Conservation (phyloP, 2,329 filamentous ascomycete genomes). For the Escovopsis sp. region DNA sequence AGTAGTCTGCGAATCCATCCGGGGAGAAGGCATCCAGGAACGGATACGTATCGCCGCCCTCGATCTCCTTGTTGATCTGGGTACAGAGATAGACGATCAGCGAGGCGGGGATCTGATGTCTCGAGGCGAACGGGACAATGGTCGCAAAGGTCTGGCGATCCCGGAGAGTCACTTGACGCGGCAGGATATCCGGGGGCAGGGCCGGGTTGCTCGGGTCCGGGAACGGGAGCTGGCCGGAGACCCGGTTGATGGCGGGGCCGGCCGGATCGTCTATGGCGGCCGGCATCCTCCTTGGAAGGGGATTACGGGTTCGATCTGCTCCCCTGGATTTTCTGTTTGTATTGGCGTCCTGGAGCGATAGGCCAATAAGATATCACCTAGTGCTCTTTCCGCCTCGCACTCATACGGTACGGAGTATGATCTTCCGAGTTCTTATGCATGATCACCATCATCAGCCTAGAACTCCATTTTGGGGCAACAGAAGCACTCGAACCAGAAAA, state of each 20-base stretch:
- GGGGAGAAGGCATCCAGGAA: constrained; percentile 64
- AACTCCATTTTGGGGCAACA: too few species aligned
- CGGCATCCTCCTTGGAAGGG: constrained; percentile 39
- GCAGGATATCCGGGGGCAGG: constrained; percentile 53
- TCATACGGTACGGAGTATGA: not conserved
- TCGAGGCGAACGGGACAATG: constrained; percentile 67
- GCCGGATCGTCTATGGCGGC: constrained; percentile 67
- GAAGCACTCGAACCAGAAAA: too few species aligned
- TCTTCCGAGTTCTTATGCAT: not conserved
- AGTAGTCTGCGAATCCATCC: constrained; percentile 67
- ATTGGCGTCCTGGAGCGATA: too few species aligned
- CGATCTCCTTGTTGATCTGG: constrained; percentile 79
- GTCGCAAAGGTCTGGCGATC: constrained; percentile 76
- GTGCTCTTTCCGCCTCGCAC: not conserved
- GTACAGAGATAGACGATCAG: constrained; percentile 66
- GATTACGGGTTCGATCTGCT: not conserved
- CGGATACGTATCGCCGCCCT: constrained; percentile 82
- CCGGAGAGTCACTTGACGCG: constrained; percentile 66
- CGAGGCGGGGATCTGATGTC: constrained; percentile 58
- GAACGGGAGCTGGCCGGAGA: constrained; percentile 51
- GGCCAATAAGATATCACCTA: not conserved
- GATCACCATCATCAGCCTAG: too few species aligned
- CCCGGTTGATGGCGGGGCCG: constrained; percentile 53
- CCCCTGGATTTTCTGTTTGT: not conserved
- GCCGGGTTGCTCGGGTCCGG: constrained; percentile 46